A percentile compares a stretch with the other conserved stretches of the same genome.
Conservation (phyloP, 2,329 filamentous ascomycete species). For the Colletotrichum eleusines region DNA sequence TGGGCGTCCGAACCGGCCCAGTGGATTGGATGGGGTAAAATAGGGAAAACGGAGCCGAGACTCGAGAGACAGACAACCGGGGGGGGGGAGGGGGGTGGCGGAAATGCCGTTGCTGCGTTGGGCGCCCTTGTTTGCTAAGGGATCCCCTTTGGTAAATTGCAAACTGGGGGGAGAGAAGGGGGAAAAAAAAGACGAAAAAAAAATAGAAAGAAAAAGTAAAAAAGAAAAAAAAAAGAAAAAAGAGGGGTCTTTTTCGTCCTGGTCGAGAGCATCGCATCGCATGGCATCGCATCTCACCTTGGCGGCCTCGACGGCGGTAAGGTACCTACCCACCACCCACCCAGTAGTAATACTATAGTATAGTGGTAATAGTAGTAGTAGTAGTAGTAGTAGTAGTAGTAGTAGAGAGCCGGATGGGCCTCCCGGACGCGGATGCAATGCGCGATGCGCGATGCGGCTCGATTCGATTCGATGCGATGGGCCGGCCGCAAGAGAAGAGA, state of each 20-base stretch:
- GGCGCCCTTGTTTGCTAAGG: conserved; percentile 21
- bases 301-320: too few relatives aligned
- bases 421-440: conserved; percentile 29
- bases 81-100: background rate
- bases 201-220: too few relatives aligned
- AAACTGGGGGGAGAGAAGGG: background rate
- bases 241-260: too few relatives aligned
- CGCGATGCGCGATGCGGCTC: conserved; percentile 5
- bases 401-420: conserved; percentile 29
- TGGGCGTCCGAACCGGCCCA: conserved; percentile 19
- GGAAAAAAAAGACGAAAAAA: too few relatives aligned
- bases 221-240: too few relatives aligned
- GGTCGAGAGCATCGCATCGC: conserved; percentile 5
- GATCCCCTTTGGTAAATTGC: conserved; percentile 15
- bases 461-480: conserved; percentile 26
- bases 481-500: conserved; percentile 1
- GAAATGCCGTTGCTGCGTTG: conserved; percentile 15
- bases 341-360: too few relatives aligned
- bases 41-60: conserved; percentile 23
- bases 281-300: background rate
- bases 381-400: too few relatives aligned
- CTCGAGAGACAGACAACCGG: background rate
- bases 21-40: conserved; percentile 26
- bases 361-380: too few relatives aligned
- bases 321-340: too few relatives aligned